Conservation (phyloP, 192 early-diverging fungal species). For the Linnemannia elongata region DNA sequence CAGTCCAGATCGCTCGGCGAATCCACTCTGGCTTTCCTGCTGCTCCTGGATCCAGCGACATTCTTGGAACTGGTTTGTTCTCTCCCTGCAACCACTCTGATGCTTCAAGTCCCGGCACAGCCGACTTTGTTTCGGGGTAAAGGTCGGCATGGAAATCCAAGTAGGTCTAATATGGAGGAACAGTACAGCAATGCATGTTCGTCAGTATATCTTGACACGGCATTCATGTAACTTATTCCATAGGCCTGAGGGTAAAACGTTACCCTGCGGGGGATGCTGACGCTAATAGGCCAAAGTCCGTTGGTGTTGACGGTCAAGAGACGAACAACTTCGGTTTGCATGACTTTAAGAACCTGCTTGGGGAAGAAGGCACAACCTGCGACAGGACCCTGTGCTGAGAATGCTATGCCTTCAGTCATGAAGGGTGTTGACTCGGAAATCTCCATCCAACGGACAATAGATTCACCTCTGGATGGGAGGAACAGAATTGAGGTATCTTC, state of each 20-base stretch:
- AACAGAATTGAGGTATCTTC: conserved; percentile 85
- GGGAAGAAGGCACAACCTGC: conserved; percentile 76
- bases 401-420: conserved; percentile 63
- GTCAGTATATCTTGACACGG: neutral
- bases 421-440: conserved; percentile 60
- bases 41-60: conserved; percentile 68
- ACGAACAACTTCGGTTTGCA: conserved; percentile 78
- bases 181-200: neutral
- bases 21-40: conserved; percentile 28
- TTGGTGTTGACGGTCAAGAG: conserved; percentile 70
- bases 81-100: conserved; percentile 73
- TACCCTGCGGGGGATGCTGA: conserved; percentile 76
- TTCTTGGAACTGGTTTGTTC: conserved; percentile 54
- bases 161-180: conserved; percentile 63
- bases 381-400: conserved; percentile 56
- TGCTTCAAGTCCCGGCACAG: conserved; percentile 64
- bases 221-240: neutral
- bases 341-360: conserved; percentile 78
- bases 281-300: conserved; percentile 77
- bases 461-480: conserved; percentile 75
- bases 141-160: conserved; percentile 89
- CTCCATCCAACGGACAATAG: conserved; percentile 77
- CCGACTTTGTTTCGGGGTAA: conserved; percentile 85
- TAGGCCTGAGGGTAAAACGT: neutral
- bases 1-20: neutral